A percentile compares a stretch with the other conserved stretches of the same genome.
Evolutionary conservation across 139 green algal genomes (phyloP).

Genomic region (Astrephomene gubernaculifera): DNA sequence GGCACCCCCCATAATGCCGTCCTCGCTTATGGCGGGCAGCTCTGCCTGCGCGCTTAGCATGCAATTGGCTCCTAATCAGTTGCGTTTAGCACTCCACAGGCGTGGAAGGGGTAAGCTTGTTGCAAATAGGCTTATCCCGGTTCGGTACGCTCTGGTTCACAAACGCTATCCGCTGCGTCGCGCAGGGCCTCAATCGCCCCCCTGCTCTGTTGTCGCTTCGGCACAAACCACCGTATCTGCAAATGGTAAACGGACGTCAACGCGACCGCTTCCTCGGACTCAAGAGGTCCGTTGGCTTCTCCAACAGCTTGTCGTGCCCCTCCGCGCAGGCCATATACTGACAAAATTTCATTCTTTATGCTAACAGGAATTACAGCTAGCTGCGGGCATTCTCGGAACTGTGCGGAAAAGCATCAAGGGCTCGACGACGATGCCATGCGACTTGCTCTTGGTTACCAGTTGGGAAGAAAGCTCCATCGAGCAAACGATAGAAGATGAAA

Average conservation of each 20-base stretch:
- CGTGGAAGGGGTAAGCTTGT: background rate
- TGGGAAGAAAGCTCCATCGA: conserved; percentile 4
- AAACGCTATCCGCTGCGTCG: background rate
- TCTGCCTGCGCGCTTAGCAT: background rate
- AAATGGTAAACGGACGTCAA: background rate
- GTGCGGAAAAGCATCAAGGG: background rate
- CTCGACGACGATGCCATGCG: background rate
- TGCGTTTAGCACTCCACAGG: background rate
- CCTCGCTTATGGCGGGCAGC: background rate
- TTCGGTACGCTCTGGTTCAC: conserved; percentile 4
- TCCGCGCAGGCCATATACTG: too few species aligned
- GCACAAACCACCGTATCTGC: background rate
- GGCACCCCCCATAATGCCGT: too few species aligned
- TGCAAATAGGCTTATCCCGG: background rate
- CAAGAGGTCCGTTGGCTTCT: background rate
- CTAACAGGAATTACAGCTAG: conserved; percentile 7
- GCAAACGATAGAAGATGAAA: background rate
- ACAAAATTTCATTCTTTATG: background rate
- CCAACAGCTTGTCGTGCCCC: too few species aligned
- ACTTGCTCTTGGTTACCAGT: conserved; percentile 19
- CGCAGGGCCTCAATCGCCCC: background rate
- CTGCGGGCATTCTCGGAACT: background rate
- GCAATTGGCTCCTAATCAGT: background rate
- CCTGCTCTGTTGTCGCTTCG: too few species aligned
- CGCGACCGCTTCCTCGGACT: background rate